These are phyloP conservation scores for Cytospora piceicola DNA, from an alignment of 2,329 filamentous ascomycete species.

Conservation along the genomic window DNA sequence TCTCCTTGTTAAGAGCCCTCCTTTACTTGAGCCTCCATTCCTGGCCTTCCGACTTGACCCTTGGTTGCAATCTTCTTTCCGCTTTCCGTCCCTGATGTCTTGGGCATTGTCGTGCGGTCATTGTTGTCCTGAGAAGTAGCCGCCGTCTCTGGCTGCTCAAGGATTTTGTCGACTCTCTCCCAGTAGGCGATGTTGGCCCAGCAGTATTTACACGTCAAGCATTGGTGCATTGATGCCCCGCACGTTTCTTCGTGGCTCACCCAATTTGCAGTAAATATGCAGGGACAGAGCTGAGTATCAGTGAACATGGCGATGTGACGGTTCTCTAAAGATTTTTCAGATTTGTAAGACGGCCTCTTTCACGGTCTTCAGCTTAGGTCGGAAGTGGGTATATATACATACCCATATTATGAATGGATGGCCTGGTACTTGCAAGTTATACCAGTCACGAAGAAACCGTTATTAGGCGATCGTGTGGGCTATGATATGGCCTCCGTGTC, in stretches of 20 bases:
- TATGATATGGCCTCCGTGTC: not conserved
- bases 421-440: not conserved
- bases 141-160: not conserved
- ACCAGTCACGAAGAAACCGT: not conserved
- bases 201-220: slow-evolving; percentile 22
- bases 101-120: not conserved
- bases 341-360: not conserved
- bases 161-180: slow-evolving; percentile 5
- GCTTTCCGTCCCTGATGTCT: not conserved
- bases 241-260: slow-evolving; percentile 23
- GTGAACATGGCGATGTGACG: slow-evolving; percentile 17
- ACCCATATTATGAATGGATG: not conserved
- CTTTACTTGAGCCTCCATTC: not conserved
- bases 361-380: not conserved
- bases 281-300: slow-evolving; percentile 17
- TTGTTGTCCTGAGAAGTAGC: not conserved
- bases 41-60: not conserved
- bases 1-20: not conserved
- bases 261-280: slow-evolving; percentile 14
- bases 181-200: slow-evolving; percentile 22
- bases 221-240: slow-evolving; percentile 14
- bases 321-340: not conserved
- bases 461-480: not conserved
- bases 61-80: not conserved
- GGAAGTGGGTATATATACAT: not conserved